Conservation (phyloP, 2,329 filamentous ascomycete genomes). For the Cladosporium cucumerinum region DNA sequence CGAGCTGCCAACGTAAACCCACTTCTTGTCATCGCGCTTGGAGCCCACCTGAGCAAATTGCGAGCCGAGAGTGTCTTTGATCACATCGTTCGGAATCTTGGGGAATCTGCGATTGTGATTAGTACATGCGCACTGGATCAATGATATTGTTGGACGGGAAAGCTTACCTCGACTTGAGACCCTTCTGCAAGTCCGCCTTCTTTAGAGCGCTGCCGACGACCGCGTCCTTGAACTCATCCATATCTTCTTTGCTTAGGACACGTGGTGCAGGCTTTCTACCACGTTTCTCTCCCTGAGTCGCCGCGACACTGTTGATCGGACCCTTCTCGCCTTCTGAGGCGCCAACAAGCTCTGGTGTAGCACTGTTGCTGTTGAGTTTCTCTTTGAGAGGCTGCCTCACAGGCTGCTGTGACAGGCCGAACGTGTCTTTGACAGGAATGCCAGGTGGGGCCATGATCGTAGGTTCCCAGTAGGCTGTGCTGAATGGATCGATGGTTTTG, state of each 20-base stretch:
- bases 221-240: slow-evolving; percentile 65
- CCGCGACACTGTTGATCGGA: slow-evolving; percentile 31
- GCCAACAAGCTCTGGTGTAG: slow-evolving; percentile 27
- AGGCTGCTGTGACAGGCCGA: slow-evolving; percentile 5
- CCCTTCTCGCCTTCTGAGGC: slow-evolving; percentile 33
- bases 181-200: slow-evolving; percentile 71
- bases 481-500: slow-evolving; percentile 79
- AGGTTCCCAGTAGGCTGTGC: slow-evolving; percentile 70
- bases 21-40: slow-evolving; percentile 63
- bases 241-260: slow-evolving; percentile 56
- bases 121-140: slow-evolving; percentile 6
- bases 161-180: slow-evolving; percentile 65
- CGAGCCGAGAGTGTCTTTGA: slow-evolving; percentile 66
- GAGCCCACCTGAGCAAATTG: slow-evolving; percentile 62
- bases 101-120: slow-evolving; percentile 53
- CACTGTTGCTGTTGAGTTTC: slow-evolving; percentile 33
- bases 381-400: slow-evolving; percentile 38
- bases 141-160: not conserved
- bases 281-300: slow-evolving; percentile 30
- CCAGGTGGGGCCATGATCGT: slow-evolving; percentile 25
- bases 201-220: slow-evolving; percentile 69
- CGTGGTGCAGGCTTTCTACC: slow-evolving; percentile 38
- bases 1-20: slow-evolving; percentile 42
- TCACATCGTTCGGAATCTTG: slow-evolving; percentile 64
- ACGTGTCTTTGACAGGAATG: slow-evolving; percentile 12